A percentile compares a stretch with the other conserved stretches of the same genome.
Evolutionary conservation across 2,329 filamentous ascomycete species (phyloP).

Genomic region (Delphinella strobiligena): DNA sequence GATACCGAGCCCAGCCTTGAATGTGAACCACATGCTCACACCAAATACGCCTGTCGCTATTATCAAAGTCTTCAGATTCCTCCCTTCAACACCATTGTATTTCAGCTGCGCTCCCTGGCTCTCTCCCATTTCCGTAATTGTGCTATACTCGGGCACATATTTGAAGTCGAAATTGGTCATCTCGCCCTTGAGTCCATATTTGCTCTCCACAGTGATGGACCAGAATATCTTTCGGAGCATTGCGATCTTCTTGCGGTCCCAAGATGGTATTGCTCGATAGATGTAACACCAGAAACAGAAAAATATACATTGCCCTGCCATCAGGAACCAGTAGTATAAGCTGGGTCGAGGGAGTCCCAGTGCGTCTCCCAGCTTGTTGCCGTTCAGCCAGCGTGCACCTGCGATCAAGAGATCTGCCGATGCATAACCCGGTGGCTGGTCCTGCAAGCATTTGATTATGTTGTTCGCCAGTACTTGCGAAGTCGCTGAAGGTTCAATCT

Average conservation of each 20-base stretch:
- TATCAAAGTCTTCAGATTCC: constrained; percentile 35
- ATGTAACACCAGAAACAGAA: constrained; percentile 45
- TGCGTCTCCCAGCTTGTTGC: constrained; percentile 46
- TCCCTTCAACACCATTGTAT: constrained; percentile 30
- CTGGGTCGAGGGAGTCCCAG: constrained; percentile 47
- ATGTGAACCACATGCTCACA: constrained; percentile 14
- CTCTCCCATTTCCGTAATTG: constrained; percentile 36
- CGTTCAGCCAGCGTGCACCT: constrained; percentile 58
- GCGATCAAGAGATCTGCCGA: constrained; percentile 57
- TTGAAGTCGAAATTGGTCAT: constrained; percentile 59
- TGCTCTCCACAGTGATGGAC: constrained; percentile 49
- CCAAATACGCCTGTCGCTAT: constrained; percentile 24
- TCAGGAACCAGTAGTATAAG: constrained; percentile 46
- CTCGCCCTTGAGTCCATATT: constrained; percentile 48
- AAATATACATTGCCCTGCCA: constrained; percentile 54
- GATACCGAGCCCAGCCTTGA: constrained; percentile 7
- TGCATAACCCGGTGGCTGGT: constrained; percentile 52
- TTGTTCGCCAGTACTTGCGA: constrained; percentile 60
- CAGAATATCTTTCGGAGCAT: constrained; percentile 43
- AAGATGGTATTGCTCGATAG: constrained; percentile 36
- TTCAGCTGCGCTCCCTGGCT: constrained; percentile 26
- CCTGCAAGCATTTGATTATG: constrained; percentile 57
- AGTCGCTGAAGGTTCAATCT: constrained; percentile 53
- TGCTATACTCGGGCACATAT: constrained; percentile 48
- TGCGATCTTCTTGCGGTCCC: constrained; percentile 42